Percentiles rank a stretch among this genome's conserved stretches.
Evolutionary conservation across 2,329 filamentous ascomycete genomes (phyloP).

Genomic region (Hypocreales sp.): DNA sequence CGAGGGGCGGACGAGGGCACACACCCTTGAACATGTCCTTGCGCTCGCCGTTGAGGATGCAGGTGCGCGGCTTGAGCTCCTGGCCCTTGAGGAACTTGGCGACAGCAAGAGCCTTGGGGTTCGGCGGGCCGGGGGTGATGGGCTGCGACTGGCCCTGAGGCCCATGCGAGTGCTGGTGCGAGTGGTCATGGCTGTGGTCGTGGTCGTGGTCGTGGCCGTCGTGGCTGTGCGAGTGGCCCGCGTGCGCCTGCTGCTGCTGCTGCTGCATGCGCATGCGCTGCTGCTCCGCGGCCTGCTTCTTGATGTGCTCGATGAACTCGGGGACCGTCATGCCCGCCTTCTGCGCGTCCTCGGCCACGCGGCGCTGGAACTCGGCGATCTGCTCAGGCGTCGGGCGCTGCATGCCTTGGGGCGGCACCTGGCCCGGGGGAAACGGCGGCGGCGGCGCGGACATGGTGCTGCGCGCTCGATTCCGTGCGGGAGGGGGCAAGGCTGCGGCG

Average conservation of each 20-base stretch:
- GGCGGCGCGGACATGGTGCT: constrained; percentile 14
- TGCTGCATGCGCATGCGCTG: constrained; percentile 31
- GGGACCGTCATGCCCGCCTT: constrained; percentile 74
- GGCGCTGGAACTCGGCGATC: constrained; percentile 68
- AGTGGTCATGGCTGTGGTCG: constrained; percentile 10
- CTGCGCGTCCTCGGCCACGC: constrained; percentile 68
- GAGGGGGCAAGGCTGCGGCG: background rate
- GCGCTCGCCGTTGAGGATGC: constrained; percentile 86
- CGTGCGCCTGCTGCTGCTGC: constrained; percentile 20
- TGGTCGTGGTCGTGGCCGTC: constrained; percentile 6
- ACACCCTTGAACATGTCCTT: constrained; percentile 96
- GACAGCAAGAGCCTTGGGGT: constrained; percentile 75
- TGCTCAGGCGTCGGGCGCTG: constrained; percentile 64
- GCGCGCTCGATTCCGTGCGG: background rate
- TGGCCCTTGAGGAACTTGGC: constrained; percentile 77
- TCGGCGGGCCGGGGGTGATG: constrained; percentile 65
- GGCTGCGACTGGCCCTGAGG: constrained; percentile 42
- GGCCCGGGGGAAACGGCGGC: constrained; percentile 10
- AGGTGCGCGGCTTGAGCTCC: constrained; percentile 76
- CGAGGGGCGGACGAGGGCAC: constrained; percentile 2
- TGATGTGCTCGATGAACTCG: constrained; percentile 62
- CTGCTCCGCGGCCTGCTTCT: constrained; percentile 37
- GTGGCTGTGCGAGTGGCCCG: constrained; percentile 6
- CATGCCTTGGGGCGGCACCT: constrained; percentile 12
- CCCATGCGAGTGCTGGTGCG: constrained; percentile 12